A percentile compares a stretch with the other conserved stretches of the same genome.
Conservation (phyloP, 306 rosid genomes). For the Acacia crassicarpa region DNA sequence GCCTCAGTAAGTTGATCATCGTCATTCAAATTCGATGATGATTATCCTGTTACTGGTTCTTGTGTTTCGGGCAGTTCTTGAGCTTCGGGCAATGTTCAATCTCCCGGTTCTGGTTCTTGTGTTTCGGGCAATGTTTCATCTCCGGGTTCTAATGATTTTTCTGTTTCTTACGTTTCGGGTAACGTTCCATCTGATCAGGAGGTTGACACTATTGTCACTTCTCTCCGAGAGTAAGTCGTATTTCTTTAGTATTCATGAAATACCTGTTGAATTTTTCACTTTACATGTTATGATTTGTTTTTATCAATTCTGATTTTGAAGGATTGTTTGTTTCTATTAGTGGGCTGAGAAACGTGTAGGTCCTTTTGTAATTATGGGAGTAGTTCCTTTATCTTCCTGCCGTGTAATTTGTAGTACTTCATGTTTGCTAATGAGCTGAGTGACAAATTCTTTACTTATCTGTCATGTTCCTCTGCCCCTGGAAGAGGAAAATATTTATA, state of each 20-base stretch:
- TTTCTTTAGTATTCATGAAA: background rate
- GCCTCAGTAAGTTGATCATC: too few species aligned
- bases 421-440: background rate
- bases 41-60: too few species aligned
- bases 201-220: conserved; percentile 28
- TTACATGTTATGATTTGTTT: background rate
- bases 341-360: too few species aligned
- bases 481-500: too few species aligned
- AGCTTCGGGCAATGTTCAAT: too few species aligned
- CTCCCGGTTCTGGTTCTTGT: background rate
- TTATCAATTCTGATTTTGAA: background rate
- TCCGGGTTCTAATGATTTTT: background rate
- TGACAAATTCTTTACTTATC: background rate
- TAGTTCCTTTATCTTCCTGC: too few species aligned
- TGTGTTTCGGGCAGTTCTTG: background rate
- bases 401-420: background rate
- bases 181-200: conserved; percentile 35
- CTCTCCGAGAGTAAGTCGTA: conserved; percentile 27
- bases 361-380: too few species aligned
- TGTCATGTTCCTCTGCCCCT: background rate
- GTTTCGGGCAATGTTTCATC: conserved; percentile 27
- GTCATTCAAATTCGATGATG: too few species aligned
- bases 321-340: background rate
- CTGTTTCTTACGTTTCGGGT: background rate
- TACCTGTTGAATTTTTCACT: too few species aligned